A percentile compares a stretch with the other conserved stretches of the same genome.
Conservation (phyloP, 2,329 filamentous ascomycete genomes). For the Cytospora schulzeri region DNA sequence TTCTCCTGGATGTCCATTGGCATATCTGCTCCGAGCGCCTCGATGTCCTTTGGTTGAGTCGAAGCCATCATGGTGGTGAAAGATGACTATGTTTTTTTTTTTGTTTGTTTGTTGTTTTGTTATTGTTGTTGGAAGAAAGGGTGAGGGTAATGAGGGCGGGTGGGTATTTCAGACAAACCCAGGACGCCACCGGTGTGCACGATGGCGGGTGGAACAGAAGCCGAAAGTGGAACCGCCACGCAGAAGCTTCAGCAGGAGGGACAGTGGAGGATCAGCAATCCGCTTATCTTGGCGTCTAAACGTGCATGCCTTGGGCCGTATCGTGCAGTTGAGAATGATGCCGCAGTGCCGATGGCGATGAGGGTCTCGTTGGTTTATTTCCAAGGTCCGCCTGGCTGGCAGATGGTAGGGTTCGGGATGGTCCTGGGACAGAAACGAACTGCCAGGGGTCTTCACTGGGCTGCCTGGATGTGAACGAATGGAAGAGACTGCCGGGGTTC, state of each 20-base stretch:
- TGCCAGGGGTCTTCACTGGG: background rate
- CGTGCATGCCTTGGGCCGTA: constrained; percentile 16
- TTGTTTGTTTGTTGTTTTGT: background rate
- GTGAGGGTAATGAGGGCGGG: constrained; percentile 7
- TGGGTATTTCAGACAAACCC: constrained; percentile 6
- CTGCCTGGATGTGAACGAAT: background rate
- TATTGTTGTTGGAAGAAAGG: background rate
- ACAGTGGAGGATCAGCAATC: constrained; percentile 18
- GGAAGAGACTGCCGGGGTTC: background rate
- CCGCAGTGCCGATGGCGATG: background rate
- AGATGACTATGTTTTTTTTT: background rate
- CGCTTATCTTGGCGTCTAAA: constrained; percentile 18
- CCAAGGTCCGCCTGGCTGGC: too few species aligned
- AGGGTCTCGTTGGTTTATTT: background rate
- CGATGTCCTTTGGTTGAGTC: constrained; percentile 21
- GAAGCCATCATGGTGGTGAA: constrained; percentile 15
- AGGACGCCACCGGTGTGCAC: constrained; percentile 15
- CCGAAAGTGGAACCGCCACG: constrained; percentile 25
- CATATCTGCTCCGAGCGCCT: constrained; percentile 21
- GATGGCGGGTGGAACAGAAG: constrained; percentile 13
- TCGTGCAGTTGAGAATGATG: constrained; percentile 9
- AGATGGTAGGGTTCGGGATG: background rate
- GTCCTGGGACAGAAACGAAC: background rate
- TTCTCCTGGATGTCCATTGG: constrained; percentile 28
- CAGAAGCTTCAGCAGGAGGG: constrained; percentile 3